Evolutionary conservation across 495 filamentous ascomycete species (phyloP), one percentile per base, ranked within the genome.

Genomic region (Penicillium maclennaniae): DNA sequence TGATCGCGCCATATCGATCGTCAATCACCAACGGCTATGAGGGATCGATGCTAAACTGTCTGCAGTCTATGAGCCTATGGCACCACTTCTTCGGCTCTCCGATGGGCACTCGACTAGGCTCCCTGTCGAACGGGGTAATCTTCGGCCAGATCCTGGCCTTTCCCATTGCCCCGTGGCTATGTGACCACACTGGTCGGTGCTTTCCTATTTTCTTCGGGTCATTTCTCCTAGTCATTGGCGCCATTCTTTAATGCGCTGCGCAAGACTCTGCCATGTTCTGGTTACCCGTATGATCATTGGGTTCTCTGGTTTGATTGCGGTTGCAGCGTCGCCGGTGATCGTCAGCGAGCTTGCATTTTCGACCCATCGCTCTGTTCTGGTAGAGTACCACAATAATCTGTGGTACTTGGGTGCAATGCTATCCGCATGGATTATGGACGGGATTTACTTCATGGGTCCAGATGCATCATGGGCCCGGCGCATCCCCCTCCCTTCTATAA

Each of bases 391-490:
- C 37, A 49, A 56, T 43, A 49, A 60, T n/a, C 28, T 56, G 31
- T 60, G 57, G 53, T 53, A 60, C 23, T 47, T 56, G 8, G 57
- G 57, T 3, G 48, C 57, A n/a, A 49, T 57, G 26, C 47, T 57
- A 25, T 53, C 57, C 10, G 54, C 53, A 20, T 60, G 57, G 57
- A 42, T 60, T n/a, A 60, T 53, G 15, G 53, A 57, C 27, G 56
- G 51, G 21, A 59, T 51, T 7, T 59, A 59, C 14, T 50, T 54
- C 14, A 44, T 47, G 31, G 40, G 45, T 1, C 36, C 26, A n/a
- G 38, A 55, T 14, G 1, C 31, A 12, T 34, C 31, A 34, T 78
- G 76, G 76, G 65, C 71, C 5, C 78, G 76, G 76, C 66, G 76
- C 16, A 54, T 73, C 19, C 71, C 71, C 73, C 0, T 63, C 69